Percentiles rank a stretch among this genome's conserved stretches.
Evolutionary conservation across 140 eudicot species (phyloP).

Genomic region (Erigeron philadelphicus): DNA sequence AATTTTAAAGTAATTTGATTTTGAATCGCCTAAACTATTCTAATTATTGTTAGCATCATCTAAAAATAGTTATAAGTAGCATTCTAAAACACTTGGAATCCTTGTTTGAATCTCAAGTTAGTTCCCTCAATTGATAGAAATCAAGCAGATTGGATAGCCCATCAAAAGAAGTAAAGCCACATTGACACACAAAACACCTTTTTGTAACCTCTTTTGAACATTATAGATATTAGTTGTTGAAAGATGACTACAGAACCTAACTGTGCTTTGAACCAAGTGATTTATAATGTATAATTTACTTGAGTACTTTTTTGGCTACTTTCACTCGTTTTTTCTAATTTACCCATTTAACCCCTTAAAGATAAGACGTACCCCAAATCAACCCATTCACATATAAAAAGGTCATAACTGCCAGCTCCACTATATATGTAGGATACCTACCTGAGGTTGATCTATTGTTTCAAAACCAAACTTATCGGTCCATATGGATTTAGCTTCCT

Average conservation of each 20-base stretch:
- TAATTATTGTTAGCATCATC: background rate
- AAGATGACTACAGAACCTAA: background rate
- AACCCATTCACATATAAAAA: background rate
- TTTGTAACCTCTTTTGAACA: too few relatives aligned
- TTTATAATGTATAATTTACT: background rate
- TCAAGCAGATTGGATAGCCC: too few relatives aligned
- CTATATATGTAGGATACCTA: conserved; percentile 9
- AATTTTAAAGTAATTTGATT: background rate
- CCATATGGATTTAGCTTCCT: conserved; percentile 86
- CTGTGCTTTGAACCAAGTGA: background rate
- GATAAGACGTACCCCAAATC: background rate
- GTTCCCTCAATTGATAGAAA: too few relatives aligned
- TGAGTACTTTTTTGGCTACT: background rate
- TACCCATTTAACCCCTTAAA: background rate
- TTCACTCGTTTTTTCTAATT: background rate
- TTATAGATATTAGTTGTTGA: too few relatives aligned
- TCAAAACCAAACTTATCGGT: conserved; percentile 66
- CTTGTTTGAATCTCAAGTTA: too few relatives aligned
- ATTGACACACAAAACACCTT: too few relatives aligned
- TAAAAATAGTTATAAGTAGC: background rate
- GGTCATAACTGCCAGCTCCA: background rate
- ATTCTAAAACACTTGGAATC: too few relatives aligned
- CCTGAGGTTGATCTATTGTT: conserved; percentile 57
- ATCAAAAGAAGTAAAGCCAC: too few relatives aligned
- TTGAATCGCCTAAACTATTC: background rate